Percentiles rank a stretch among this genome's conserved stretches.
Conservation (phyloP, 2,329 filamentous ascomycete species). For the Pseudogymnoascus sp. region DNA sequence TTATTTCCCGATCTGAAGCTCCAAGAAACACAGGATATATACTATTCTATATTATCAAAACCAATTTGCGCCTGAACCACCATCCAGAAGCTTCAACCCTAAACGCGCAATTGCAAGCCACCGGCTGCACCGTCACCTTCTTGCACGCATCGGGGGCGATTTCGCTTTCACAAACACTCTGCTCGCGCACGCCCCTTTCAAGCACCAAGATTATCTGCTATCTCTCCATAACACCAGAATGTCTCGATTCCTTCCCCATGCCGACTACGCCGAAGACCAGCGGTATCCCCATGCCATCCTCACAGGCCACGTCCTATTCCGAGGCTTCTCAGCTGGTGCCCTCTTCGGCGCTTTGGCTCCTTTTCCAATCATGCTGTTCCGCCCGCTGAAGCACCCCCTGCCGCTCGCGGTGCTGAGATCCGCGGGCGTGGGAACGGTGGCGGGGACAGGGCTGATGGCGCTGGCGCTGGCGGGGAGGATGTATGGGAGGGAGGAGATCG, state of each 20-base stretch:
- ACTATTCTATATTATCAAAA: background rate
- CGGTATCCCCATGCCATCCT: conserved; percentile 46
- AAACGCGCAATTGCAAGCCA: background rate
- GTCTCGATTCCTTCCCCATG: conserved; percentile 43
- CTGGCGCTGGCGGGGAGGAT: conserved; percentile 41
- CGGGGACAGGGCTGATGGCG: conserved; percentile 37
- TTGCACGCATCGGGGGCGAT: background rate
- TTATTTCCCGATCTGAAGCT: background rate
- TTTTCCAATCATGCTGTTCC: background rate
- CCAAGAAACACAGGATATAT: background rate
- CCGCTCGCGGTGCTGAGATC: conserved; percentile 35
- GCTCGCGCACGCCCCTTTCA: background rate
- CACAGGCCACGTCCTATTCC: conserved; percentile 48
- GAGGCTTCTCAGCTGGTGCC: conserved; percentile 44
- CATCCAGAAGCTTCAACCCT: background rate
- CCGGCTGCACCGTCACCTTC: background rate
- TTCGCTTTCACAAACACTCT: background rate
- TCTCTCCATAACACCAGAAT: conserved; percentile 29
- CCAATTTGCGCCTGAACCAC: background rate
- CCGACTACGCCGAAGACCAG: conserved; percentile 56
- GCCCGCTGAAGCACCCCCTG: conserved; percentile 17
- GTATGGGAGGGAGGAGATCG: conserved; percentile 47
- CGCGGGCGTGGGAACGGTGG: conserved; percentile 36
- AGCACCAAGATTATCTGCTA: background rate
- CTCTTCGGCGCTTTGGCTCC: conserved; percentile 33